Conservation (phyloP, 1,284 basidiomycete genomes). For the Cutaneotrichosporon daszewskae region DNA sequence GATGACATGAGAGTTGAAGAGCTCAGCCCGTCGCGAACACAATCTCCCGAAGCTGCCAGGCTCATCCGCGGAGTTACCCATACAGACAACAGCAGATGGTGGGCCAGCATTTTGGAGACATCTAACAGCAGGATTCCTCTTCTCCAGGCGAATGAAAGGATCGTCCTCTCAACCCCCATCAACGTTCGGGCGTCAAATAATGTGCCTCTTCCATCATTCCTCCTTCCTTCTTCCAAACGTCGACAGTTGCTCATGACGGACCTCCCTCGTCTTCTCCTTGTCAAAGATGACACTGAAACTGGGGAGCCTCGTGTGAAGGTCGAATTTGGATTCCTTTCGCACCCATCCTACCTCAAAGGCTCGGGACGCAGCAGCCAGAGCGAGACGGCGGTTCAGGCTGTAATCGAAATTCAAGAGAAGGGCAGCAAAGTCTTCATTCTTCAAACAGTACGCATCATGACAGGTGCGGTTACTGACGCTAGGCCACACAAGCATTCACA, state of each 20-base stretch:
- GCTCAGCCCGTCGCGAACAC: conserved; percentile 4
- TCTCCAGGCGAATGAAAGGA: conserved; percentile 44
- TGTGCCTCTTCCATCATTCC: conserved; percentile 38
- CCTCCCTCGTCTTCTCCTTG: conserved; percentile 52
- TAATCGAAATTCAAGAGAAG: conserved; percentile 37
- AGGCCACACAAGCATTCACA: conserved; percentile 1
- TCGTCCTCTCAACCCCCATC: conserved; percentile 43
- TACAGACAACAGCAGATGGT: conserved; percentile 21
- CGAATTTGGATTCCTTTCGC: conserved; percentile 16
- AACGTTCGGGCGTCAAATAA: conserved; percentile 39
- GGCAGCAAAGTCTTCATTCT: conserved; percentile 38
- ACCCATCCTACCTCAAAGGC: conserved; percentile 5
- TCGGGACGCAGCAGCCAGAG: background rate
- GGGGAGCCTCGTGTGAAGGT: conserved; percentile 16
- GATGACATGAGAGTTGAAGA: too few relatives aligned
- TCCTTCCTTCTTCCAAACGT: conserved; percentile 44
- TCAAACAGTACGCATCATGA: conserved; percentile 33
- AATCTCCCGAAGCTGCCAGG: conserved; percentile 4
- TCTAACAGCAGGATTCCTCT: conserved; percentile 13
- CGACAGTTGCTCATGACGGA: conserved; percentile 52
- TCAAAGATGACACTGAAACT: conserved; percentile 47
- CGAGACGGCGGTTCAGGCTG: conserved; percentile 14
- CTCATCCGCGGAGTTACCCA: conserved; percentile 7
- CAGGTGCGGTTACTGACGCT: background rate
- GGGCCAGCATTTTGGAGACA: conserved; percentile 11